These are phyloP conservation scores for Paraphoma sp. DNA, from an alignment of 2,329 filamentous ascomycete genomes.

Conservation along the genomic window DNA sequence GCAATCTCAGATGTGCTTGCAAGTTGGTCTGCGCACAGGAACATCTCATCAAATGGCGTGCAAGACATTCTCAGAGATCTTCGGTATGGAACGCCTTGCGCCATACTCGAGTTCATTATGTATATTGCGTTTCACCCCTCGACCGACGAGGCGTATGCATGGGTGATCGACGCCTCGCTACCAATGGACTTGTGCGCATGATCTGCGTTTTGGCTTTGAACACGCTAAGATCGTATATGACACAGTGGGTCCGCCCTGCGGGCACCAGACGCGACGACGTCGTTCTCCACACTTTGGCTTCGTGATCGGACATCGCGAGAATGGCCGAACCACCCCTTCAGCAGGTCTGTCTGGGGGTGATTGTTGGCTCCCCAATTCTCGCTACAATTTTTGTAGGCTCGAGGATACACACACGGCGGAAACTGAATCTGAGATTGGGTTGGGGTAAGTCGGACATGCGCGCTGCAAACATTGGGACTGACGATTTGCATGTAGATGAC, in stretches of 20 bases:
- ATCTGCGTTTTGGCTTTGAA: not conserved
- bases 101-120: not conserved
- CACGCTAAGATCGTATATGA: not conserved
- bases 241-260: not conserved
- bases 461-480: not conserved
- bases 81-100: not conserved
- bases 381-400: slow-evolving; percentile 41
- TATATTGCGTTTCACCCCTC: not conserved
- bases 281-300: not conserved
- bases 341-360: slow-evolving; percentile 45
- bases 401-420: slow-evolving; percentile 45
- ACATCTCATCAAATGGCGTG: not conserved
- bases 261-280: not conserved
- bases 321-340: slow-evolving; percentile 47
- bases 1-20: too few species aligned
- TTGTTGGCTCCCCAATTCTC: slow-evolving; percentile 39
- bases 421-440: slow-evolving; percentile 42
- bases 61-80: not conserved
- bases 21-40: not conserved
- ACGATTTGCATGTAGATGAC: slow-evolving; percentile 35
- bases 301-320: slow-evolving; percentile 21
- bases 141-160: not conserved
- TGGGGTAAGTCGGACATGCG: slow-evolving; percentile 36
- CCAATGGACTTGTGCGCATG: not conserved
- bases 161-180: not conserved